A percentile compares a stretch with the other conserved stretches of the same genome.
phyloP scores from a whole-genome alignment of 1,284 basidiomycete genomes.

The Melampsora occidentalis region DNA sequence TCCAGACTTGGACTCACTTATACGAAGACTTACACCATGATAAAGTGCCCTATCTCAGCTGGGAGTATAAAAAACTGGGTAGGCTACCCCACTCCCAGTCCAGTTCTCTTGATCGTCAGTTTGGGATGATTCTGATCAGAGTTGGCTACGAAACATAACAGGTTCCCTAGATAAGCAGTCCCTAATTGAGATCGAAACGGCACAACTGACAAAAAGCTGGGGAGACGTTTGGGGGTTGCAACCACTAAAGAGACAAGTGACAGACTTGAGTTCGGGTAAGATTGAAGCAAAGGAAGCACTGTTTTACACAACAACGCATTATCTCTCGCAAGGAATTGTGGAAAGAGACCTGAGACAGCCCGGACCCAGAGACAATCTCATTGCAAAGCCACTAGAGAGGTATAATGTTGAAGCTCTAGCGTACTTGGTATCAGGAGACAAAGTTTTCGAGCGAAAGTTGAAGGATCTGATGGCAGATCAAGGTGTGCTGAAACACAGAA shows the following conservation, averaged over 20 bases:
- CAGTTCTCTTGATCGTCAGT: not conserved
- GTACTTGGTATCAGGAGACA: not conserved
- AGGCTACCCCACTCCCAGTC: not conserved
- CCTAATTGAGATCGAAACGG: not conserved
- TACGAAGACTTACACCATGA: not conserved
- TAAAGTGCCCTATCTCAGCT: not conserved
- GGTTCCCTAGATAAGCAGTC: not conserved
- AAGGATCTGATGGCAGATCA: not conserved
- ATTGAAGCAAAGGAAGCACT: not conserved
- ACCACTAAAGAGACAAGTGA: not conserved
- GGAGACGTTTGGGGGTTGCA: not conserved
- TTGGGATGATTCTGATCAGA: not conserved
- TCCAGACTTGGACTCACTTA: not conserved
- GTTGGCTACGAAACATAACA: not conserved
- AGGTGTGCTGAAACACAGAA: too few relatives aligned
- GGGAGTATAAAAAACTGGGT: not conserved
- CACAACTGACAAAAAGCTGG: not conserved
- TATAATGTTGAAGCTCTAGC: not conserved
- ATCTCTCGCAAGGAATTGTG: not conserved
- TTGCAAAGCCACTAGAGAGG: not conserved
- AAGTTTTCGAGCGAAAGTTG: not conserved
- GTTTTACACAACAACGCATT: not conserved
- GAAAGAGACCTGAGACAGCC: not conserved
- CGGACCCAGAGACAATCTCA: not conserved
- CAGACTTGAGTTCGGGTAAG: not conserved